These are phyloP conservation scores for Spathaspora girioi DNA, from an alignment of 805 yeast species.

Conservation along the genomic window DNA sequence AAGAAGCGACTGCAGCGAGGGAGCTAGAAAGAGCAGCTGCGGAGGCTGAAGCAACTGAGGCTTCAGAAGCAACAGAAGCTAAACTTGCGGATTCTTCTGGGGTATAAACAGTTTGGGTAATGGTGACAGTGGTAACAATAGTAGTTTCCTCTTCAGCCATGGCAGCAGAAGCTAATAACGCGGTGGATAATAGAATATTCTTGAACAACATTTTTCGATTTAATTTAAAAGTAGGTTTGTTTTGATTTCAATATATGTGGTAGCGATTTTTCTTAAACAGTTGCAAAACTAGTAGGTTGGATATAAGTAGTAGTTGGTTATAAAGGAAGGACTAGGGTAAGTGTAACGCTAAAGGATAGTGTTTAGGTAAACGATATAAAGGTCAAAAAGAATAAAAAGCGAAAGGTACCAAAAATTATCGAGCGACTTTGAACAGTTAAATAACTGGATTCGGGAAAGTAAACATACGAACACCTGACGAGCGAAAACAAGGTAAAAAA, in stretches of 20 bases:
- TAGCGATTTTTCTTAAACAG: background rate
- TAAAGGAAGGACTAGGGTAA: constrained; percentile 17
- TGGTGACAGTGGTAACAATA: constrained; percentile 39
- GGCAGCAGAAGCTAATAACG: constrained; percentile 12
- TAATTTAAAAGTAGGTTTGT: background rate
- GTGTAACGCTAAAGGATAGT: background rate
- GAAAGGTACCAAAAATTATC: background rate
- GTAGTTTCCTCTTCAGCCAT: constrained; percentile 33
- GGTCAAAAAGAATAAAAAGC: background rate
- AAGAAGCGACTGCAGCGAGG: constrained; percentile 13
- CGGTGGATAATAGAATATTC: constrained; percentile 4
- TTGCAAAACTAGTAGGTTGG: background rate
- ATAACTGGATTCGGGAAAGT: background rate
- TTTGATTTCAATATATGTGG: background rate
- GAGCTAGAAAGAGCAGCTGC: constrained; percentile 7
- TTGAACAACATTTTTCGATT: constrained; percentile 8
- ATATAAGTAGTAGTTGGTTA: background rate
- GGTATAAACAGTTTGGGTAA: constrained; percentile 44
- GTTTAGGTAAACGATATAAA: background rate
- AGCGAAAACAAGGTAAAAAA: background rate
- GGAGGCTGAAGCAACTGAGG: constrained; percentile 9
- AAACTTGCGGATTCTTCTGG: constrained; percentile 41
- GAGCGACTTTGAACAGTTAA: background rate
- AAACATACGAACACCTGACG: background rate
- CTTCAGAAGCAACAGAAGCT: constrained; percentile 17